Evolutionary conservation across 2,329 filamentous ascomycete species (phyloP).

Genomic region (Penicillium psychrosexuale): DNA sequence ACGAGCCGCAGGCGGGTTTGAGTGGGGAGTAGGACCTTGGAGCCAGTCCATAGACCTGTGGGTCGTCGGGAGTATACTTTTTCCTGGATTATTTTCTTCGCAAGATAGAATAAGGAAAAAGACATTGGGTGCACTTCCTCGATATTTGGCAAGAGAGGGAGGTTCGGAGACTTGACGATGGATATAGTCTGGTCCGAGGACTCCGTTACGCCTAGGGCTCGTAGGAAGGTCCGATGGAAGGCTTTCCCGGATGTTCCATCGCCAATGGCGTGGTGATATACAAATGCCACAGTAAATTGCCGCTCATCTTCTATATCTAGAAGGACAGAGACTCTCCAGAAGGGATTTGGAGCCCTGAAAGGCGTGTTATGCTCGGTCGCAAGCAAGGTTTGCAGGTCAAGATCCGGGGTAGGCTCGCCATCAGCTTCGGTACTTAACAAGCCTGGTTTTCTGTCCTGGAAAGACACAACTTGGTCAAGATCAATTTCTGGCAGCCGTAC

Average conservation of each 20-base stretch:
- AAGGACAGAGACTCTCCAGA: conserved; percentile 47
- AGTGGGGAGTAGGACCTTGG: conserved; percentile 22
- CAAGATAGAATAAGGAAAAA: conserved; percentile 37
- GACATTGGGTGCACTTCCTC: conserved; percentile 43
- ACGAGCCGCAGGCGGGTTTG: conserved; percentile 32
- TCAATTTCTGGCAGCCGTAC: conserved; percentile 45
- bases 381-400: conserved; percentile 43
- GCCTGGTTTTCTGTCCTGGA: conserved; percentile 25
- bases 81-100: conserved; percentile 32
- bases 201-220: conserved; percentile 29
- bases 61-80: conserved; percentile 30
- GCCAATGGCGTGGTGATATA: conserved; percentile 50
- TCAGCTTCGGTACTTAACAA: conserved; percentile 17
- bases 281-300: conserved; percentile 45
- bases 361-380: conserved; percentile 42
- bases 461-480: conserved; percentile 39
- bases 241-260: conserved; percentile 47
- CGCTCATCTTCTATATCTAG: conserved; percentile 20
- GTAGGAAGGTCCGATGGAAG: conserved; percentile 46
- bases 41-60: conserved; percentile 39
- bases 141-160: conserved; percentile 40
- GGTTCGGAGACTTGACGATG: conserved; percentile 22
- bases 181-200: conserved; percentile 18
- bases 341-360: conserved; percentile 38
- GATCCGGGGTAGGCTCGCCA: conserved; percentile 26